phyloP scores from a whole-genome alignment of 2,329 filamentous ascomycete genomes.

The Epichloe bromicola region DNA sequence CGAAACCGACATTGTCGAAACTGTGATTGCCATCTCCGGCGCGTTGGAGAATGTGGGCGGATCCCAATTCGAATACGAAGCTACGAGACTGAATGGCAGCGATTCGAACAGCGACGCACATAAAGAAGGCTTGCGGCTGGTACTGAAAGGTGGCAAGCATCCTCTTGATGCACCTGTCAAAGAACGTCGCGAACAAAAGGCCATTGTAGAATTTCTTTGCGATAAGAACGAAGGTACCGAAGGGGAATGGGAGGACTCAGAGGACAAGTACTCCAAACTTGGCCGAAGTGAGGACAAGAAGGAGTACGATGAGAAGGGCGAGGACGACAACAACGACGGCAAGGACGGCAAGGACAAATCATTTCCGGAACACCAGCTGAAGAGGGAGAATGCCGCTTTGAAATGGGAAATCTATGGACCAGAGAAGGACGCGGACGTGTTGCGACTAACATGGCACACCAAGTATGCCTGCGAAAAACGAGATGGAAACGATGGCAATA shows the following conservation, averaged over 20 bases:
- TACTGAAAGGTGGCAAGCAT: constrained; percentile 48
- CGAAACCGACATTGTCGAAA: constrained; percentile 33
- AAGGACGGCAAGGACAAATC: constrained; percentile 27
- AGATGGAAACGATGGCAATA: constrained; percentile 30
- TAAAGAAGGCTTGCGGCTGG: constrained; percentile 59
- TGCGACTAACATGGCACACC: constrained; percentile 75
- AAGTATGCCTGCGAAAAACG: constrained; percentile 66
- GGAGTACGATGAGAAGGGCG: constrained; percentile 23
- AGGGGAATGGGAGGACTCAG: constrained; percentile 45
- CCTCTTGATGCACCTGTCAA: constrained; percentile 35
- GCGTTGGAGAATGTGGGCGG: constrained; percentile 48
- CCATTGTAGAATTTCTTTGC: constrained; percentile 78
- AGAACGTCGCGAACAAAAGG: constrained; percentile 49
- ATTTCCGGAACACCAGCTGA: constrained; percentile 36
- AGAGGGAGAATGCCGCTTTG: constrained; percentile 49
- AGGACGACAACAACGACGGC: constrained; percentile 16
- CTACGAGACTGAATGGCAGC: constrained; percentile 51
- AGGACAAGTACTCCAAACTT: constrained; percentile 17
- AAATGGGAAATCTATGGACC: constrained; percentile 61
- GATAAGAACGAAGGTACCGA: constrained; percentile 63
- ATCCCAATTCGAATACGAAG: constrained; percentile 48
- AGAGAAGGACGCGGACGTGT: constrained; percentile 43
- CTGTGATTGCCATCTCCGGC: constrained; percentile 63
- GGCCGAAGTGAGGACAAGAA: constrained; percentile 1
- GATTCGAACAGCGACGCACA: constrained; percentile 50